Conservation (phyloP, 345 rosid species). For the Triadica sebifera region DNA sequence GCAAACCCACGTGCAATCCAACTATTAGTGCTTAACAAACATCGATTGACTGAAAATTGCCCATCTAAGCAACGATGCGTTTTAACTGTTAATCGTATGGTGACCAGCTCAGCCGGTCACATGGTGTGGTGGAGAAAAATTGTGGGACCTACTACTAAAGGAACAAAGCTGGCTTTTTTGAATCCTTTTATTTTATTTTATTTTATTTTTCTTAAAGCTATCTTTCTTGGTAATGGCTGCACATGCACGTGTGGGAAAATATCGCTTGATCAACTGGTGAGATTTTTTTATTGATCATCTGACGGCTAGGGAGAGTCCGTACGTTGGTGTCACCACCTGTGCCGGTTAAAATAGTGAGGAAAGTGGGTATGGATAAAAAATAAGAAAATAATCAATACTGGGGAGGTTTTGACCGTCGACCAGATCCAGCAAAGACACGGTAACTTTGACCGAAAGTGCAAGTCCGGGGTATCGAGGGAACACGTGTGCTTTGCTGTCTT, state of each 20-base stretch:
- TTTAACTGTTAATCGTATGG: constrained; percentile 49
- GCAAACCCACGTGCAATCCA: constrained; percentile 35
- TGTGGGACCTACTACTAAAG: constrained; percentile 31
- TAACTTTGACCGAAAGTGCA: constrained; percentile 45
- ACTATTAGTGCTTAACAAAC: constrained; percentile 20
- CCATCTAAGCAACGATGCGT: constrained; percentile 18
- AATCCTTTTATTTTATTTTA: too few species aligned
- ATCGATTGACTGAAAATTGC: constrained; percentile 23
- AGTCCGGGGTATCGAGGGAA: constrained; percentile 32
- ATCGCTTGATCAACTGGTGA: constrained; percentile 21
- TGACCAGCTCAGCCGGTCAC: constrained; percentile 61
- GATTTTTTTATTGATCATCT: constrained; percentile 3
- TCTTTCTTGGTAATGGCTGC: constrained; percentile 33
- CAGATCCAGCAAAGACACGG: constrained; percentile 36
- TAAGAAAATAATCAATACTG: too few species aligned
- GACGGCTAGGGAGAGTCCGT: constrained; percentile 19
- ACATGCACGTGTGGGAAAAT: constrained; percentile 46
- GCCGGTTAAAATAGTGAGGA: too few species aligned
- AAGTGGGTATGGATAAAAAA: too few species aligned
- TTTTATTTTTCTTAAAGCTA: too few species aligned
- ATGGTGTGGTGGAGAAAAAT: constrained; percentile 38
- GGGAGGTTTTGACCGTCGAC: constrained; percentile 37
- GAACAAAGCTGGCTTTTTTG: neutral
- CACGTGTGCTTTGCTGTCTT: constrained; percentile 72
- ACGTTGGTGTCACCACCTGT: constrained; percentile 17